These are phyloP conservation scores for Dunaliella primolecta DNA, from an alignment of 139 green algal species.

Conservation along the genomic window DNA sequence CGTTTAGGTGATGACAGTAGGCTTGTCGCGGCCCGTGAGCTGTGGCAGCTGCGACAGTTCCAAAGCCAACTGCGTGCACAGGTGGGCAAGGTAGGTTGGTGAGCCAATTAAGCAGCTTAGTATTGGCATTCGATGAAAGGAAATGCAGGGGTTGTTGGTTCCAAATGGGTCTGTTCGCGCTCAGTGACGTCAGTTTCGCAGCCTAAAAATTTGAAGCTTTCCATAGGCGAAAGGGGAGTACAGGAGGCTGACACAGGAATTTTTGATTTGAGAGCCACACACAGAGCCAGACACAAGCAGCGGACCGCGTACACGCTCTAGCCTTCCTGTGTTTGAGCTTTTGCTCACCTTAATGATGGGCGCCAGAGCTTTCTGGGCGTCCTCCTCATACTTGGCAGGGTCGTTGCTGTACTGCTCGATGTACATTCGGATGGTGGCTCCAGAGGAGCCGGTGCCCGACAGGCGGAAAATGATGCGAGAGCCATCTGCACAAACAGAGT, in stretches of 20 bases:
- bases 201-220: too few relatives aligned
- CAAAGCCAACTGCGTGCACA: conserved; percentile 62
- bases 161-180: too few relatives aligned
- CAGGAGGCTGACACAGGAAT: too few relatives aligned
- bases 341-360: conserved; percentile 55
- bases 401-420: conserved; percentile 96
- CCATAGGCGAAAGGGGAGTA: too few relatives aligned
- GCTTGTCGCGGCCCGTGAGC: conserved; percentile 91
- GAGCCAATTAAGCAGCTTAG: not conserved
- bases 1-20: conserved; percentile 97
- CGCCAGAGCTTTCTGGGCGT: conserved; percentile 67
- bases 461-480: conserved; percentile 96
- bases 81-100: not conserved
- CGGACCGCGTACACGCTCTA: too few relatives aligned
- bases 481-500: conserved; percentile 63
- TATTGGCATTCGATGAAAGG: not conserved
- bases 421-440: conserved; percentile 97
- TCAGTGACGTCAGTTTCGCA: too few relatives aligned
- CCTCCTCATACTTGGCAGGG: conserved; percentile 64
- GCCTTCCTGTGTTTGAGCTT: too few relatives aligned
- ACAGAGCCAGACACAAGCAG: too few relatives aligned
- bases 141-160: too few relatives aligned
- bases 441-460: conserved; percentile 84
- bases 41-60: conserved; percentile 82
- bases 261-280: too few relatives aligned